These are phyloP conservation scores for Dinochytrium kinnereticum DNA, from an alignment of 371 early-diverging fungal genomes.

Conservation along the genomic window DNA sequence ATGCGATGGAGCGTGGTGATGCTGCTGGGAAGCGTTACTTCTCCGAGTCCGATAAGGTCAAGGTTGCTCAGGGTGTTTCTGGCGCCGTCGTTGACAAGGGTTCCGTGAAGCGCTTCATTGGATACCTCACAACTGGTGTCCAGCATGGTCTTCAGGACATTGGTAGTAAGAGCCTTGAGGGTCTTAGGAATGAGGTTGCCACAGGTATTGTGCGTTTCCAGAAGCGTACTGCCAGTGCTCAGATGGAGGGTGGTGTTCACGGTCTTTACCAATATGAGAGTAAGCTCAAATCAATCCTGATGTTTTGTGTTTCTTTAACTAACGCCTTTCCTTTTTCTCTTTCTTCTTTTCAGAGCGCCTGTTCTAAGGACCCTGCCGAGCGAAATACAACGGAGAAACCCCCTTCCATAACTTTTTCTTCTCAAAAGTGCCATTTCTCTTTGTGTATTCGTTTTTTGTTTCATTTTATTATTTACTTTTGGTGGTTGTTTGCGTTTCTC, in stretches of 20 bases:
- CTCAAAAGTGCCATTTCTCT: too few species aligned
- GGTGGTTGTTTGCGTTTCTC: too few species aligned
- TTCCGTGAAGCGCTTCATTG: slow-evolving; percentile 87
- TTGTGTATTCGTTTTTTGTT: too few species aligned
- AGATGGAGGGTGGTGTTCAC: slow-evolving; percentile 96
- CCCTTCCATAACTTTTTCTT: too few species aligned
- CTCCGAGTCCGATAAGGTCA: slow-evolving; percentile 91
- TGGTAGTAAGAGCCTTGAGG: slow-evolving; percentile 71
- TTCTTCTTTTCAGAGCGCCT: too few species aligned
- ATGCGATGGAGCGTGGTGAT: slow-evolving; percentile 89
- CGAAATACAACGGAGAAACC: too few species aligned
- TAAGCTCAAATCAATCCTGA: too few species aligned
- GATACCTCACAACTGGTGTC: slow-evolving; percentile 89
- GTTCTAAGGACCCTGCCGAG: too few species aligned
- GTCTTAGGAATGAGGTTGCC: slow-evolving; percentile 70
- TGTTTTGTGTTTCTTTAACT: too few species aligned
- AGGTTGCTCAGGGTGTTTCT: slow-evolving; percentile 96
- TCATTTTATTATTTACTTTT: too few species aligned
- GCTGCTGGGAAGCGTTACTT: slow-evolving; percentile 89
- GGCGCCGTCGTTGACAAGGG: slow-evolving; percentile 97
- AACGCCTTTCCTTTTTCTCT: too few species aligned
- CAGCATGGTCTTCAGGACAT: slow-evolving; percentile 98
- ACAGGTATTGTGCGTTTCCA: slow-evolving; percentile 87
- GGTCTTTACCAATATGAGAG: slow-evolving; percentile 87
- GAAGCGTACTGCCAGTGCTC: slow-evolving; percentile 91